phyloP scores from a whole-genome alignment of 768 basidiomycete genomes.

The Boletus sp. region DNA sequence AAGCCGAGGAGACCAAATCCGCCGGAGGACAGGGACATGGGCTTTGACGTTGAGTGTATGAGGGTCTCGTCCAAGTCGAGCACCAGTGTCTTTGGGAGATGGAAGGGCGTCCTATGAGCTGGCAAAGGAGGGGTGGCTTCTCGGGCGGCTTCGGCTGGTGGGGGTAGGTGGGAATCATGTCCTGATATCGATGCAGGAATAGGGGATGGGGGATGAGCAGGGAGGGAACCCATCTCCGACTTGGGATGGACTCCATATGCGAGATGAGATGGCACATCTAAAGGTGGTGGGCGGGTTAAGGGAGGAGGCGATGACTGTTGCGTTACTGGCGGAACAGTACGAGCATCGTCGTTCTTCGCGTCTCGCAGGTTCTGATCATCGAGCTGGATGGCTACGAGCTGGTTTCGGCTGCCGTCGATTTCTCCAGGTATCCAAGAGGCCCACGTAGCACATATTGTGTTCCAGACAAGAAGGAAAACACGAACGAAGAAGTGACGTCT shows the following conservation, averaged over 20 bases:
- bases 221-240: conserved; percentile 18
- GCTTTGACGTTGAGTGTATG: conserved; percentile 93
- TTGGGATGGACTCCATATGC: conserved; percentile 7
- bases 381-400: conserved; percentile 1
- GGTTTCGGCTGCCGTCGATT: conserved; percentile 15
- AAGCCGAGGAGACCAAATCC: conserved; percentile 64
- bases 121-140: conserved; percentile 49
- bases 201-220: conserved; percentile 26
- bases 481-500: conserved; percentile 70
- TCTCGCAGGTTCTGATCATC: conserved; percentile 6
- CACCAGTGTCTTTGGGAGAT: conserved; percentile 89
- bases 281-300: conserved; percentile 24
- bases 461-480: conserved; percentile 66
- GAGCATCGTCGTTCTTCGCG: conserved; percentile 11
- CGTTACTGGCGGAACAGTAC: conserved; percentile 18
- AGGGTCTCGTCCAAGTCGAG: conserved; percentile 98
- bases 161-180: conserved; percentile 13
- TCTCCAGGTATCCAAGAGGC: conserved; percentile 37
- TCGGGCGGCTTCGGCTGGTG: conserved; percentile 32
- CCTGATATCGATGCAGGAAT: conserved; percentile 9
- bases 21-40: conserved; percentile 46
- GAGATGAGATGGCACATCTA: conserved; percentile 13
- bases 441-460: conserved; percentile 62
- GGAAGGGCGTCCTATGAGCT: conserved; percentile 64
- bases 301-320: conserved; percentile 18